Evolutionary conservation across 163 green algal genomes (phyloP), one percentile per base, ranked within the genome.

Genomic region (Trebouxiophyceae sp.): DNA sequence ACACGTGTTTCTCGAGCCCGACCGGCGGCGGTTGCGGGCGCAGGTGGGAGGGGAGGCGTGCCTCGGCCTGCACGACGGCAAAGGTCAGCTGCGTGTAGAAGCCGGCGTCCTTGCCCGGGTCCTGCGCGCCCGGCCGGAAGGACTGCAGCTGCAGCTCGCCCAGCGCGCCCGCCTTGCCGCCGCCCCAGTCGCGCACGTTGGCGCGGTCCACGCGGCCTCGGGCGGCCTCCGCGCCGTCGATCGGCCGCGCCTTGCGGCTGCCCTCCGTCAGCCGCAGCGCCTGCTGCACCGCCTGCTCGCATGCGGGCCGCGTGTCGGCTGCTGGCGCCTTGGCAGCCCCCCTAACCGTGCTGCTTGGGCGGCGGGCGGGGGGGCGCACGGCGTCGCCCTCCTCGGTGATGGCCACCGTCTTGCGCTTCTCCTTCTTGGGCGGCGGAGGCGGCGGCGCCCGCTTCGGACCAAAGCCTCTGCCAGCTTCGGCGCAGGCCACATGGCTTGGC

Each of bases 51-150:
- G 6, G 5, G 4, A 8, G 4, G 4, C 60, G 2, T 28, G 70
- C 68, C 72, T 85, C 60, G 20, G 79, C 39, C 45, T 75, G 57
- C 46, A 77, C 71, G 50, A 80, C 65, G 19, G 71, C 67, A 4
- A 62, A 50, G 22, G 73, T 77, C 23, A 86, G 69, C 54, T 79
- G 67, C 55, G 83, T 68, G 44, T 82, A 77, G 31, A 86, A 80
- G 0, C 75, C 75, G 24, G 33, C 54, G 6, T 47, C 66, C 5
- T 34, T 60, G 24, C 30, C 63, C 62, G 56, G 31, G 6, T 65
- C 44, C 26, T 24, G 2, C 44, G 62, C 29, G 1, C 45, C 66
- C 8, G 65, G 57, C 0, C 32, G 30, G 8, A 69, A 54, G 22
- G 28, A 47, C 28, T 73, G 39, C 31, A 84, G 69, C 39, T 83